Evolutionary conservation across 164 flowering plant species (phyloP).

Genomic region (Vitis rotundifolia): DNA sequence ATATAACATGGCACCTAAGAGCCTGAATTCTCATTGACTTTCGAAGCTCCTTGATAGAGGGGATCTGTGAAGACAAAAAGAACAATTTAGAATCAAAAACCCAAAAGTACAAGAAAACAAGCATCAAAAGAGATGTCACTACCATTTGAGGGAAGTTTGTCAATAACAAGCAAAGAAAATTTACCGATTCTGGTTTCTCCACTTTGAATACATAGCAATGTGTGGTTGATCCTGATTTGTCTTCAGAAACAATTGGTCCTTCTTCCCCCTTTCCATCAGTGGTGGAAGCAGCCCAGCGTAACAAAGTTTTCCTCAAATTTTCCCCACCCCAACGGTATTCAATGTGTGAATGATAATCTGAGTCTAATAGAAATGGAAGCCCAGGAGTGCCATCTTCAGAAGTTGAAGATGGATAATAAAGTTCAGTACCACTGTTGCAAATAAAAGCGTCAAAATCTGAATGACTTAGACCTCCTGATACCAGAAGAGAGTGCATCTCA

Average conservation of each 20-base stretch:
- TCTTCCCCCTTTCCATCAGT: conserved; percentile 47
- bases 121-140: background rate
- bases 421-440: conserved; percentile 82
- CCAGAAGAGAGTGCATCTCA: conserved; percentile 55
- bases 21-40: conserved; percentile 83
- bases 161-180: conserved; percentile 5
- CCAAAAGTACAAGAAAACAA: background rate
- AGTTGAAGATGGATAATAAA: conserved; percentile 64
- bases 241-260: conserved; percentile 46
- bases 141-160: background rate
- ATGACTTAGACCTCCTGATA: conserved; percentile 50
- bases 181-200: conserved; percentile 52
- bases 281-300: conserved; percentile 71
- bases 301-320: conserved; percentile 72
- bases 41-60: conserved; percentile 70
- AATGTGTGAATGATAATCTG: conserved; percentile 70
- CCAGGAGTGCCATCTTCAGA: conserved; percentile 37
- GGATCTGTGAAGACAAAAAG: conserved; percentile 44
- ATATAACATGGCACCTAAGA: conserved; percentile 76
- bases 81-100: background rate
- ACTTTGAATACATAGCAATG: conserved; percentile 66
- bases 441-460: conserved; percentile 79
- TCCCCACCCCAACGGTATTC: conserved; percentile 93
- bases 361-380: conserved; percentile 49
- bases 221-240: conserved; percentile 46